Evolutionary conservation across 768 basidiomycete species (phyloP), one percentile per base, ranked within the genome.

Genomic region (Cubamyces sp.): DNA sequence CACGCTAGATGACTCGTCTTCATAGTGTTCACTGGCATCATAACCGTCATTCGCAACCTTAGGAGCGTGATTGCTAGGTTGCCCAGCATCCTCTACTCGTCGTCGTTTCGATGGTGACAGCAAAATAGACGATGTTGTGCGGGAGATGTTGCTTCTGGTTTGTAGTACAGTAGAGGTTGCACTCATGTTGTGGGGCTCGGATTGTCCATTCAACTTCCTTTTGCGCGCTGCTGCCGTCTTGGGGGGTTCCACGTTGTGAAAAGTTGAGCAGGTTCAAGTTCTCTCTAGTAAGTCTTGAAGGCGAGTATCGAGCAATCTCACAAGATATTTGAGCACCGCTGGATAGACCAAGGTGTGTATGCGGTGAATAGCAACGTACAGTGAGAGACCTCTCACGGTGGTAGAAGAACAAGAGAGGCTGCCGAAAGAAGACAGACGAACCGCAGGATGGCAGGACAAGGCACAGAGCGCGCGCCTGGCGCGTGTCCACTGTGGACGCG

Each of bases 51-150:
- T 55, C 34, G 26, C 11, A 11, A 1, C 11, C 12, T 1, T 15
- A 12, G n/a, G 21, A 19, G 12, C 30, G 7, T 37, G 15, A n/a
- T 26, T 30, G 2, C 15, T 11, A 5, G 21, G 19, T 23, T 18
- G 15, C 3, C 16, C 14, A 5, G 39, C 54, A 6, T 30, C 41
- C 47, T 60, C 57, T 8, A 39, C 18, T 11, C 54, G 40, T 19
- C 53, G 47, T 16, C 57, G 46, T 23, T 67, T 67, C 6, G 66
- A 59, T 0, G 66, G 60, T 6, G 66, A 62, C 15, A 67, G 50
- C 21, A 64, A 21, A 3, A 67, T 52, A n/a, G 66, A 62, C 23
- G 66, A 62, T 2, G 56, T 59, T 3, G 57, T 45, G 14, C 66
- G 57, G 1, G 53, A 34, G 26, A 61, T 54, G 1, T 34, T 40